Conservation (phyloP, 139 green algal genomes). For the Chlorella sp. region DNA sequence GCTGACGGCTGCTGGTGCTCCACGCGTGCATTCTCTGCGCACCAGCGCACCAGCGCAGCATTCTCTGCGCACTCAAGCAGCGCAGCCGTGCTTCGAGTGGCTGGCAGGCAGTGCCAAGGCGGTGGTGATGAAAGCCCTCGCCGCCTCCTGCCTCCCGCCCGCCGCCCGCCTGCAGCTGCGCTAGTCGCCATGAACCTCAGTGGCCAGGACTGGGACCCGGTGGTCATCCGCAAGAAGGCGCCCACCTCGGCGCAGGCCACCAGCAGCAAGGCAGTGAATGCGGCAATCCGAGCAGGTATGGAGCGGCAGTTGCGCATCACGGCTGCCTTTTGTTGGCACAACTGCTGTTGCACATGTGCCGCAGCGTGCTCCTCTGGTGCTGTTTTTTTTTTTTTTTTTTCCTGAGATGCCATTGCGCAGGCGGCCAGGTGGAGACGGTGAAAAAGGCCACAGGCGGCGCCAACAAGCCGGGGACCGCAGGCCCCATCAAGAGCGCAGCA, state of each 20-base stretch:
- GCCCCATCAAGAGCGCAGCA: slow-evolving; percentile 56
- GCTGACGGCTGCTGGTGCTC: no score
- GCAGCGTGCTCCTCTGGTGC: not conserved
- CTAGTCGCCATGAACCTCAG: slow-evolving; percentile 39
- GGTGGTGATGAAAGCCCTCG: no score
- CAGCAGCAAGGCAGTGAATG: slow-evolving; percentile 53
- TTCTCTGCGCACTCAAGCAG: no score
- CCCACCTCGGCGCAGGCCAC: slow-evolving; percentile 13
- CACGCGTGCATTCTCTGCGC: no score
- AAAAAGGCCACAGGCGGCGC: slow-evolving; percentile 55
- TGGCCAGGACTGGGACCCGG: slow-evolving; percentile 67
- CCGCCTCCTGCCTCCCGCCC: not conserved
- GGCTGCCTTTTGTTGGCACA: no score
- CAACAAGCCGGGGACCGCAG: slow-evolving; percentile 35
- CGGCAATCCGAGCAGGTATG: slow-evolving; percentile 34
- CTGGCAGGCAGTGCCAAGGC: no score
- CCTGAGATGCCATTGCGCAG: no score
- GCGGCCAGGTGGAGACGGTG: slow-evolving; percentile 61
- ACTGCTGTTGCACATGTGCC: no score
- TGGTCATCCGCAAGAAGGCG: slow-evolving; percentile 73
- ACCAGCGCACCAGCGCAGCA: no score
- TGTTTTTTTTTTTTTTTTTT: slow-evolving; percentile 21
- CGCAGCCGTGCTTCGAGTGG: no score
- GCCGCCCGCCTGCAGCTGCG: not conserved
- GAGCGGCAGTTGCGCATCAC: no score